Evolutionary conservation across 345 rosid genomes (phyloP).

Genomic region (Trapa incisa): DNA sequence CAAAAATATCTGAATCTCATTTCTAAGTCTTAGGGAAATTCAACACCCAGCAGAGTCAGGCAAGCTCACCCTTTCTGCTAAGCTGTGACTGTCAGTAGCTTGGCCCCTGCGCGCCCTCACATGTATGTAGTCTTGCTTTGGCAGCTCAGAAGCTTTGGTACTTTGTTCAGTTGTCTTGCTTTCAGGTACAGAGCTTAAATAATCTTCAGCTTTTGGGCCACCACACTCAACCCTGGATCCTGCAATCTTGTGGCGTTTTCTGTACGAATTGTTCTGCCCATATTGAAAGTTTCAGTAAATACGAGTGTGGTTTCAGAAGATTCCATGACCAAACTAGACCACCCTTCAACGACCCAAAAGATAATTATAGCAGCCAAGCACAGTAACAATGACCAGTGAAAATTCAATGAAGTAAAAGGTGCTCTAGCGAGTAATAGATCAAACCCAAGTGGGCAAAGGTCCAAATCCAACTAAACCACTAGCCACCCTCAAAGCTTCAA

Average conservation of each 20-base stretch:
- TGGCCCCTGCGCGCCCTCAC: conserved; percentile 98
- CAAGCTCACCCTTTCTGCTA: conserved; percentile 81
- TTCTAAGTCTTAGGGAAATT: not conserved
- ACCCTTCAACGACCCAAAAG: no score
- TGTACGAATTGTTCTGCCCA: conserved; percentile 40
- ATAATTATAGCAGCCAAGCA: no score
- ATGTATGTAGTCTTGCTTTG: conserved; percentile 84
- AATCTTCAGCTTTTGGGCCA: conserved; percentile 48
- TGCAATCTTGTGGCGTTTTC: conserved; percentile 36
- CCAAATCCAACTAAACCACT: not conserved
- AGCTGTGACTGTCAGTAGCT: conserved; percentile 97
- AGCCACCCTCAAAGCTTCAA: no score
- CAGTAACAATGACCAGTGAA: no score
- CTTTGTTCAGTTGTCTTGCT: conserved; percentile 42
- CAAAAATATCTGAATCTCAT: not conserved
- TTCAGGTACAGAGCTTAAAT: conserved; percentile 46
- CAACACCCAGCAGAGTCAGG: not conserved
- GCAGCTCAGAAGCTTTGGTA: conserved; percentile 52
- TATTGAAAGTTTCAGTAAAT: not conserved
- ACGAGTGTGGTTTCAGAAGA: not conserved
- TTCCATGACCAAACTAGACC: no score
- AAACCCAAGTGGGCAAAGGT: not conserved
- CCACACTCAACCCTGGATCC: conserved; percentile 40
- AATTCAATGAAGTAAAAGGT: not conserved
- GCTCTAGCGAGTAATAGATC: not conserved